Evolutionary conservation across 192 early-diverging fungal species (phyloP).

Genomic region (Rhizophagus sp.): DNA sequence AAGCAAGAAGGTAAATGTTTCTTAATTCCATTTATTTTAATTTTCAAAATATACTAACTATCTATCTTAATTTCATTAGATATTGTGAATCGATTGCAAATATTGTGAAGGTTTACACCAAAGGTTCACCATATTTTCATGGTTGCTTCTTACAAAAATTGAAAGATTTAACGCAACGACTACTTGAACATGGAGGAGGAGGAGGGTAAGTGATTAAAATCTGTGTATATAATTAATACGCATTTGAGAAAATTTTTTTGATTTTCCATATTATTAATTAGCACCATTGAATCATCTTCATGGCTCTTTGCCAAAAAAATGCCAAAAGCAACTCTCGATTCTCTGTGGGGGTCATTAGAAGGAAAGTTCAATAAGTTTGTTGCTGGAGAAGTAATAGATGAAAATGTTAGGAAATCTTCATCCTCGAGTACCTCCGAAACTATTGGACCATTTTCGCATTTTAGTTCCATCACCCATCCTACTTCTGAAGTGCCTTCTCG

Average conservation of each 20-base stretch:
- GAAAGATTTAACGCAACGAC: conserved; percentile 67
- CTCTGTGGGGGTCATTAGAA: conserved; percentile 59
- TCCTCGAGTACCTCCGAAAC: background rate
- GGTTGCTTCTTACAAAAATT: conserved; percentile 68
- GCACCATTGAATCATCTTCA: conserved; percentile 24
- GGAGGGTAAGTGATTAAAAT: conserved; percentile 26
- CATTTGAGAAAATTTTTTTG: background rate
- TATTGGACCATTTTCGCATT: conserved; percentile 30
- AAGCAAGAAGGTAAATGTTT: conserved; percentile 55
- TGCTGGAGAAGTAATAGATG: conserved; percentile 49
- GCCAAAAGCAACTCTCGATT: conserved; percentile 55
- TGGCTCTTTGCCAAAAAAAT: conserved; percentile 48
- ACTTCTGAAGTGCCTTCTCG: conserved; percentile 22
- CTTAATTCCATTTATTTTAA: background rate
- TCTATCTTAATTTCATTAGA: conserved; percentile 24
- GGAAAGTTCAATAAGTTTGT: conserved; percentile 62
- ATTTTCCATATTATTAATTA: conserved; percentile 30
- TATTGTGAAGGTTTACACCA: conserved; percentile 69
- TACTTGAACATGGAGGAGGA: conserved; percentile 47
- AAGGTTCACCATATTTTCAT: conserved; percentile 83
- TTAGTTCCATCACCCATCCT: conserved; percentile 22
- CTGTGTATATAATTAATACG: background rate
- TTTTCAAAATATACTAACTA: background rate
- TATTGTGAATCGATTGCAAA: conserved; percentile 81
- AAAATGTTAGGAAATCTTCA: conserved; percentile 31